Evolutionary conservation across 2,329 filamentous ascomycete genomes (phyloP).

Genomic region (Clonostachys rhizophaga): DNA sequence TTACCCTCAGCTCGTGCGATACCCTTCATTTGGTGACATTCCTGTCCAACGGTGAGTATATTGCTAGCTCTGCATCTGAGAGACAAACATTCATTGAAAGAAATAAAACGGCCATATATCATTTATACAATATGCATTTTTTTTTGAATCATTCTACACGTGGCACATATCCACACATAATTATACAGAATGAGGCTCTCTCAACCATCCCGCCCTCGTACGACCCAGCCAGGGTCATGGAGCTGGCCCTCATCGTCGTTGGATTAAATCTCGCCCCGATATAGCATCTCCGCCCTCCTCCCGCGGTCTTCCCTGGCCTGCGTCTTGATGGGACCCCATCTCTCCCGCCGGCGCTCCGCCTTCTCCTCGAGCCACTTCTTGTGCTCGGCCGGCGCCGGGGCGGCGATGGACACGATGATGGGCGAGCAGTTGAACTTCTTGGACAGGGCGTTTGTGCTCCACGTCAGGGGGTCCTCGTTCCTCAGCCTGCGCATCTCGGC

Average conservation of each 20-base stretch:
- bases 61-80: too few species aligned
- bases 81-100: too few species aligned
- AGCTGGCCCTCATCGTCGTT: neutral
- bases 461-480: conserved; percentile 43
- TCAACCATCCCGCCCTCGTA: neutral
- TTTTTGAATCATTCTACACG: too few species aligned
- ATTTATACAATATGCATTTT: too few species aligned
- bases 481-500: conserved; percentile 55
- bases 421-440: conserved; percentile 49
- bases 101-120: too few species aligned
- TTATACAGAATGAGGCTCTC: neutral
- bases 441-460: conserved; percentile 50
- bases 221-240: neutral
- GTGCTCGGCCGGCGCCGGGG: conserved; percentile 43
- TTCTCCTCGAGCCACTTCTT: conserved; percentile 35
- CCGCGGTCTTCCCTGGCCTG: conserved; percentile 50
- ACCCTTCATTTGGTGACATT: too few species aligned
- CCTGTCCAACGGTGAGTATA: too few species aligned
- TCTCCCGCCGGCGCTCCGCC: conserved; percentile 41
- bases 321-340: conserved; percentile 52
- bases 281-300: conserved; percentile 48
- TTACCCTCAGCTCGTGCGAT: too few species aligned
- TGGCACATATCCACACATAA: too few species aligned
- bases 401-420: conserved; percentile 55
- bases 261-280: conserved; percentile 42